Conservation (phyloP, 176 grass and related monocot genomes). For the Carex pumila region DNA sequence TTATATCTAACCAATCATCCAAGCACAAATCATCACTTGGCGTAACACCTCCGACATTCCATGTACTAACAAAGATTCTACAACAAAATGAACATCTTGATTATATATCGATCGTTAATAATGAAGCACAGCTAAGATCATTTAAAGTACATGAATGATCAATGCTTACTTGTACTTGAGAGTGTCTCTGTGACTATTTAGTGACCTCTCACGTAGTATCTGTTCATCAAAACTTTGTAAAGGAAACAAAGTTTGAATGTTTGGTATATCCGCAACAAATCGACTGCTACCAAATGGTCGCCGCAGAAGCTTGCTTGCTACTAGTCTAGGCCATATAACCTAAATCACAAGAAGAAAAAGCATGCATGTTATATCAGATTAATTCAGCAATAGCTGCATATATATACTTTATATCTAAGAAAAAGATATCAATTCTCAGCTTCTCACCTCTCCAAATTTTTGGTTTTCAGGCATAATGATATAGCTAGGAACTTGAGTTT, state of each 20-base stretch:
- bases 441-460: slow-evolving; percentile 43
- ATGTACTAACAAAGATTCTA: slow-evolving; percentile 83
- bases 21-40: slow-evolving; percentile 66
- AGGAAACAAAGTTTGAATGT: background rate
- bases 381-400: slow-evolving; percentile 9
- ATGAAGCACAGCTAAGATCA: slow-evolving; percentile 12
- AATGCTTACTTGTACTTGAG: slow-evolving; percentile 67
- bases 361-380: background rate
- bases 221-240: slow-evolving; percentile 31
- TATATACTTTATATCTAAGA: background rate
- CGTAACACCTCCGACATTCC: slow-evolving; percentile 71
- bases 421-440: background rate
- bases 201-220: slow-evolving; percentile 29
- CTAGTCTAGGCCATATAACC: slow-evolving; percentile 55
- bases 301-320: slow-evolving; percentile 49
- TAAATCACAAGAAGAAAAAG: slow-evolving; percentile 37
- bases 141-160: background rate
- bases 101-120: background rate
- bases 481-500: background rate
- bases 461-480: slow-evolving; percentile 39
- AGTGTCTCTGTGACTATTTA: slow-evolving; percentile 29
- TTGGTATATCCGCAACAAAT: slow-evolving; percentile 44
- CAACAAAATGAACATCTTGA: slow-evolving; percentile 13
- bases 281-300: slow-evolving; percentile 35
- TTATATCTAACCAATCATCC: slow-evolving; percentile 78